These are phyloP conservation scores for Madurella mycetomatis DNA, from an alignment of 2,329 filamentous ascomycete species.

Conservation along the genomic window DNA sequence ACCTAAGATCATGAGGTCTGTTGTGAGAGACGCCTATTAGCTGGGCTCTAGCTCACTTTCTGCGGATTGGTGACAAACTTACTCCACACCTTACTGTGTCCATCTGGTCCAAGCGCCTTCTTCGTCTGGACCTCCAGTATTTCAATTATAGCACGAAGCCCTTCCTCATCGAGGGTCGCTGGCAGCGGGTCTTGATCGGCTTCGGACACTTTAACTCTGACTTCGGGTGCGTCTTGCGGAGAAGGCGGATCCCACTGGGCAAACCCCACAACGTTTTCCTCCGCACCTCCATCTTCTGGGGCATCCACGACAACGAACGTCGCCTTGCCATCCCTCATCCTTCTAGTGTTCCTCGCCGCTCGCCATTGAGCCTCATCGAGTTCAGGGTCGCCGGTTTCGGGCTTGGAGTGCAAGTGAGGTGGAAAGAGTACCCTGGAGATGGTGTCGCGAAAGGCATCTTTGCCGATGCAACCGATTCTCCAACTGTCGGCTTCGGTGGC, in stretches of 20 bases:
- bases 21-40: background rate
- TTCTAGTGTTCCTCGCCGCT: slow-evolving; percentile 1
- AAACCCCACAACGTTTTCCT: slow-evolving; percentile 15
- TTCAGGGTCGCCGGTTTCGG: slow-evolving; percentile 4
- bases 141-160: background rate
- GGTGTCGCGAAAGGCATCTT: slow-evolving; percentile 22
- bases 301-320: slow-evolving; percentile 20
- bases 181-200: slow-evolving; percentile 4
- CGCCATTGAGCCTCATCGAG: slow-evolving; percentile 21
- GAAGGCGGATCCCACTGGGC: slow-evolving; percentile 23
- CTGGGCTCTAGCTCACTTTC: background rate
- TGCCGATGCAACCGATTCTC: slow-evolving; percentile 25
- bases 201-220: background rate
- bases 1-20: slow-evolving; percentile 24
- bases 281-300: background rate
- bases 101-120: slow-evolving; percentile 11
- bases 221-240: background rate
- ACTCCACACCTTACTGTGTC: slow-evolving; percentile 24
- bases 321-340: slow-evolving; percentile 17
- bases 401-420: slow-evolving; percentile 6
- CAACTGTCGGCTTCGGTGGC: slow-evolving; percentile 26
- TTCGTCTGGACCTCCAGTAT: slow-evolving; percentile 4
- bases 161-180: slow-evolving; percentile 8
- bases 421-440: slow-evolving; percentile 19
- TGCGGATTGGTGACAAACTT: background rate